Base-by-base conservation (phyloP, 257 asterid species). In the Echites panduratus region DNA sequence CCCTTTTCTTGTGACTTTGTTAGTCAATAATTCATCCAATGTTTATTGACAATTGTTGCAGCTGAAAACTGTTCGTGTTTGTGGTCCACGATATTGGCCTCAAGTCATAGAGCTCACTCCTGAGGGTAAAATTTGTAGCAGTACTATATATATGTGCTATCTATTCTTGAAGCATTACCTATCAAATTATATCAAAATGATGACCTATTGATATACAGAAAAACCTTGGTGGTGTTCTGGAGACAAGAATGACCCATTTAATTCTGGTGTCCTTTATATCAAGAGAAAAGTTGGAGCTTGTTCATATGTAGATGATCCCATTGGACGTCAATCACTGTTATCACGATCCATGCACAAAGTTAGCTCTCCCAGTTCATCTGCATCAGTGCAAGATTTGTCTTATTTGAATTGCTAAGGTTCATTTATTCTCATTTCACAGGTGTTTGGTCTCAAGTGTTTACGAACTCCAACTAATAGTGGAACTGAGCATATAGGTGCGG, bases 71-170 rank as follows among this genome's bases (percentile, higher is more conserved):
- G 96, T 94, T 80, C 93, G 93, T 71, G 96, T 94, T 66, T 94
- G 99, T 86, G 99, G 99, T 79, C 99, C 99, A 77, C 95, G 99
- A 64, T 94, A 94, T 83, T 94, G 99, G 99, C 88, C 99, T 78
- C 96, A 91, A 80, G 87, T 86, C 72, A 85, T 94, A 59, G 89
- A 91, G 77, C 96, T 89, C 82, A 84, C 59, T 76, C 98, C 97
- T 50, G 83, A 88, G 80, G 97, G 99, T 94, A 85, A 54, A 79
- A 61, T 44, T 76, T 53, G 44, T 65, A 7, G n/a, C n/a, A n/a
- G 56, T 64, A 45, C 19, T 71, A 64, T 8, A 5, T 0, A 48
- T 78, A 38, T 50, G 64, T 50, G 50, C n/a, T 70, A 48, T 66
- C 62, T 72, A 35, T 44, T 81, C 43, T 38, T 69, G 50, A 53